phyloP scores from a whole-genome alignment of 2,329 filamentous ascomycete species.

The Alternaria sp. region DNA sequence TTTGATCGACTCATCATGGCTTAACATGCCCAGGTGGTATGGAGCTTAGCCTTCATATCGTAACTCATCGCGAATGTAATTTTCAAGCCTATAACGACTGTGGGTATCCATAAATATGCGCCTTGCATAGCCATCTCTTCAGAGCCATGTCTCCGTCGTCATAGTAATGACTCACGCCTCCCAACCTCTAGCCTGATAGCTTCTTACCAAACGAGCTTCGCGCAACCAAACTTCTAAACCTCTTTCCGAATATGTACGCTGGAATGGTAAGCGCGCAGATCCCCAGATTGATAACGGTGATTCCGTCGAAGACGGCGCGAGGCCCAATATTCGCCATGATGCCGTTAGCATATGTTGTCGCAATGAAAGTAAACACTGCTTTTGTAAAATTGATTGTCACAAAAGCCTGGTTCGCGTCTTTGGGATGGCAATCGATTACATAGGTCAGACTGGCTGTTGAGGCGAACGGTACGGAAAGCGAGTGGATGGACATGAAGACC shows the following conservation, averaged over 20 bases:
- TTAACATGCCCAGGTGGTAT: neutral
- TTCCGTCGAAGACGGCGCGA: slow-evolving; percentile 71
- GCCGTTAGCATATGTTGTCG: slow-evolving; percentile 81
- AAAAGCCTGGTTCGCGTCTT: slow-evolving; percentile 53
- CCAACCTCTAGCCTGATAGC: slow-evolving; percentile 17
- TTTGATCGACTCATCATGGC: neutral
- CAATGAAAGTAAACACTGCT: slow-evolving; percentile 63
- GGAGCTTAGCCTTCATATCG: neutral
- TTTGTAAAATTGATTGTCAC: slow-evolving; percentile 55
- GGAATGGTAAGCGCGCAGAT: slow-evolving; percentile 79
- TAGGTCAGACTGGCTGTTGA: slow-evolving; percentile 51
- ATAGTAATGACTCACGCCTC: neutral
- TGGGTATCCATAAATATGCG: neutral
- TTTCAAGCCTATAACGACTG: neutral
- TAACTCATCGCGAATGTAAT: neutral
- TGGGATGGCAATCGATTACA: slow-evolving; percentile 53
- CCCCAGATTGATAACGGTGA: slow-evolving; percentile 75
- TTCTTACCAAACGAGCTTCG: slow-evolving; percentile 32
- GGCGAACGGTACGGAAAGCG: slow-evolving; percentile 50
- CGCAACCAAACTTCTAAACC: slow-evolving; percentile 42
- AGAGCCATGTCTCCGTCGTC: neutral
- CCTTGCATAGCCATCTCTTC: neutral
- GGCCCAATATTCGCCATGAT: slow-evolving; percentile 65
- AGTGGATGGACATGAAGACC: slow-evolving; percentile 49
- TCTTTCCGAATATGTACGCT: slow-evolving; percentile 58